These are phyloP conservation scores for Cladorrhinum sp. DNA, from an alignment of 2,329 filamentous ascomycete genomes.

Conservation along the genomic window DNA sequence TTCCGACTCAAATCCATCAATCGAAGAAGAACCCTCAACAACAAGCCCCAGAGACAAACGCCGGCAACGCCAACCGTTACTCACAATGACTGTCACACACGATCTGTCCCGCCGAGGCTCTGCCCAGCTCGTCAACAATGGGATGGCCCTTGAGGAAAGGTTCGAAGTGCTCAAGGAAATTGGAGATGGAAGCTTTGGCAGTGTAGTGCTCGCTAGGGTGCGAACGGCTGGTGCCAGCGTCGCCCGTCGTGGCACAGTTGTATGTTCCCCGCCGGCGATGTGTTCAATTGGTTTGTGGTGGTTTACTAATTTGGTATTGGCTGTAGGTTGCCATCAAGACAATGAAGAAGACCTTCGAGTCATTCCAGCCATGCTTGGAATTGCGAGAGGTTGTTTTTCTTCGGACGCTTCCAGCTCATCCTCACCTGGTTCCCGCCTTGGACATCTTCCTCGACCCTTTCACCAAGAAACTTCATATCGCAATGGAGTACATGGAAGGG, in stretches of 20 bases:
- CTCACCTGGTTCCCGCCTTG: conserved; percentile 91
- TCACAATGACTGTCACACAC: conserved; percentile 71
- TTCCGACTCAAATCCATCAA: conserved; percentile 4
- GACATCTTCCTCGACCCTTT: conserved; percentile 98
- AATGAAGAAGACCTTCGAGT: conserved; percentile 99
- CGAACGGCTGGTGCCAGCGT: conserved; percentile 85
- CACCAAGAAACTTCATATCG: conserved; percentile 94
- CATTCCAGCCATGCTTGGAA: conserved; percentile 83
- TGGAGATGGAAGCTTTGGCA: conserved; percentile 97
- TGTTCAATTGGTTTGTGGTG: neutral
- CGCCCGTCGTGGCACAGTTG: conserved; percentile 86
- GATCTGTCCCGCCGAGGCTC: conserved; percentile 69
- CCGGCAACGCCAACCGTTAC: conserved; percentile 29
- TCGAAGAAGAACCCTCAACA: neutral
- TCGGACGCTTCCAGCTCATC: conserved; percentile 79
- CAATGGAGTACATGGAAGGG: conserved; percentile 99
- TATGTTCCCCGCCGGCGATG: conserved; percentile 43
- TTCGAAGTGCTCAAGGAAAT: conserved; percentile 98
- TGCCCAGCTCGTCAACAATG: conserved; percentile 42
- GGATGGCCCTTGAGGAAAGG: conserved; percentile 76
- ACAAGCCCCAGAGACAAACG: neutral
- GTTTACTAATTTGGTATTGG: conserved; percentile 17
- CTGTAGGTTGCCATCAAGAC: conserved; percentile 94
- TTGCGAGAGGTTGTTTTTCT: conserved; percentile 96
- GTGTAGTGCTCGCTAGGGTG: conserved; percentile 86